Evolutionary conservation across 164 flowering plant genomes (phyloP).

Genomic region (Kalanchoe fedtschenkoi): DNA sequence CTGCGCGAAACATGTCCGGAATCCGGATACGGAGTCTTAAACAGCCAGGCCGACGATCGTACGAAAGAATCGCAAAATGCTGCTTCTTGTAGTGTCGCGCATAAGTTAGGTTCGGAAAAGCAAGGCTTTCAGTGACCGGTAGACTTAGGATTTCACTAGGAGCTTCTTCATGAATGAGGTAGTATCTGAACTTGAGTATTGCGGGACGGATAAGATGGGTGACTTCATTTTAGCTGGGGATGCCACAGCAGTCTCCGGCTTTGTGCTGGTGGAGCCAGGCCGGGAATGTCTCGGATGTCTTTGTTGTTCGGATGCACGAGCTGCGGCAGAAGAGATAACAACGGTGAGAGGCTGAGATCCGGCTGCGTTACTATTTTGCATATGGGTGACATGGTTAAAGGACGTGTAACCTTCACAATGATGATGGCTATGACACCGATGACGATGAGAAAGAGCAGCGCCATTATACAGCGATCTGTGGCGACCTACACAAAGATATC

Average conservation of each 20-base stretch:
- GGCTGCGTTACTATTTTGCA: neutral
- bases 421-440: constrained; percentile 74
- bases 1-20: too few relatives aligned
- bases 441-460: constrained; percentile 65
- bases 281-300: neutral
- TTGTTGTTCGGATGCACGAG: constrained; percentile 2
- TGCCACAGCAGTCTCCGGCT: neutral
- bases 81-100: too few relatives aligned
- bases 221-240: neutral
- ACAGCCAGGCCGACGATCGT: too few relatives aligned
- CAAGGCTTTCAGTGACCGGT: neutral
- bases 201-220: neutral
- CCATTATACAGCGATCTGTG: constrained; percentile 85
- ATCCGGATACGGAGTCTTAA: too few relatives aligned
- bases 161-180: neutral
- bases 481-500: constrained; percentile 49
- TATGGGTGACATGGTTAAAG: neutral
- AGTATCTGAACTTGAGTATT: neutral
- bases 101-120: neutral
- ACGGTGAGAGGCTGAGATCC: neutral
- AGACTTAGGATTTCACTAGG: neutral
- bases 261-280: constrained; percentile 1
- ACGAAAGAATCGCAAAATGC: too few relatives aligned
- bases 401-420: constrained; percentile 62
- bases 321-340: neutral